Percentiles rank a stretch among this genome's conserved stretches.
Conservation (phyloP, 176 grass and related monocot species). For the Alloteropsis semialata region DNA sequence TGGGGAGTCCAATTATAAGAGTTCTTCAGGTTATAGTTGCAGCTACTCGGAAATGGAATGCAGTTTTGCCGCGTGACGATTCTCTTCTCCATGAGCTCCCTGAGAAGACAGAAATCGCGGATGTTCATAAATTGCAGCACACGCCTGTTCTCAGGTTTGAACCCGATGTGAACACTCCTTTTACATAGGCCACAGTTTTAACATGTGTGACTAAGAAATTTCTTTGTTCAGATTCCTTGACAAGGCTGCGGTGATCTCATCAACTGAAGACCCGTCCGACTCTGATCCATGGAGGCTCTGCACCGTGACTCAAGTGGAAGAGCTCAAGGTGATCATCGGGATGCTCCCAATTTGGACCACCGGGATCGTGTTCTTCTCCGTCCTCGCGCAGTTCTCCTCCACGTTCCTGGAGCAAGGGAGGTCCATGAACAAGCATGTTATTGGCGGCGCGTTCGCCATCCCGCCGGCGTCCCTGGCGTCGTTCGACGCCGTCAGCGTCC, state of each 20-base stretch:
- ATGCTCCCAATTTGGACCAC: slow-evolving; percentile 85
- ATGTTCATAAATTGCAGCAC: too few relatives aligned
- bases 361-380: slow-evolving; percentile 61
- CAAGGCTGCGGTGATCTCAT: slow-evolving; percentile 63
- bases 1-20: slow-evolving; percentile 59
- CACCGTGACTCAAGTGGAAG: slow-evolving; percentile 76
- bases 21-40: neutral
- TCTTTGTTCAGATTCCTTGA: slow-evolving; percentile 54
- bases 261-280: slow-evolving; percentile 5
- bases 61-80: too few relatives aligned
- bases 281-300: slow-evolving; percentile 64
- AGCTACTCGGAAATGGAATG: too few relatives aligned
- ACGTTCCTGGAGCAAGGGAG: slow-evolving; percentile 87
- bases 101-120: too few relatives aligned
- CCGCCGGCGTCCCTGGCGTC: slow-evolving; percentile 75
- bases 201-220: neutral
- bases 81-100: too few relatives aligned
- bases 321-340: slow-evolving; percentile 62
- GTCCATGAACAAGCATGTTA: slow-evolving; percentile 46
- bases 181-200: neutral
- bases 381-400: slow-evolving; percentile 75
- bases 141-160: too few relatives aligned
- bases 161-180: neutral
- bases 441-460: slow-evolving; percentile 53
- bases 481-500: slow-evolving; percentile 75